These are phyloP conservation scores for Hypomyces rosellus DNA, from an alignment of 2,329 filamentous ascomycete species.

Conservation along the genomic window DNA sequence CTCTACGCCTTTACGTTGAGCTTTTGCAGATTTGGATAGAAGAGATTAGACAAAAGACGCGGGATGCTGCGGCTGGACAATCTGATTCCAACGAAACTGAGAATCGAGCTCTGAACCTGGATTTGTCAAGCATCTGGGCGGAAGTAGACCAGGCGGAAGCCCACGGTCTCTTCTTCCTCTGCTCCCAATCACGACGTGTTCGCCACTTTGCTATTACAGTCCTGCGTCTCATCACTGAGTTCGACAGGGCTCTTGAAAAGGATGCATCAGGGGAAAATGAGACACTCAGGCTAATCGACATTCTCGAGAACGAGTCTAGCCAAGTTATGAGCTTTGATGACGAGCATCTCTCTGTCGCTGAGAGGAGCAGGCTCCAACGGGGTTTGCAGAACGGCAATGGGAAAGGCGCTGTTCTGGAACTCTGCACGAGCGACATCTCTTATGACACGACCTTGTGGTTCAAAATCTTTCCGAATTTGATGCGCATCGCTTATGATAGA, in stretches of 20 bases:
- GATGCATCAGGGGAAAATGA: conserved; percentile 51
- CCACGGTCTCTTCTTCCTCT: conserved; percentile 93
- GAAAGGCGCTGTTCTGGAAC: conserved; percentile 80
- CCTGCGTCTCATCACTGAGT: conserved; percentile 84
- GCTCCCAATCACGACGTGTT: conserved; percentile 87
- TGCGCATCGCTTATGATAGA: conserved; percentile 81
- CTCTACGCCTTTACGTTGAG: conserved; percentile 86
- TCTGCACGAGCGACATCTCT: conserved; percentile 90
- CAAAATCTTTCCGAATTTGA: conserved; percentile 94
- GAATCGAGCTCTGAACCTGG: conserved; percentile 69
- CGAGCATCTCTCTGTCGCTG: conserved; percentile 83
- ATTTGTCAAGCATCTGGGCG: conserved; percentile 81
- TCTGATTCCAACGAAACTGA: conserved; percentile 58
- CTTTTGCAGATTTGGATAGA: conserved; percentile 96
- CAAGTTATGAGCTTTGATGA: conserved; percentile 89
- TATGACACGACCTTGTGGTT: conserved; percentile 96
- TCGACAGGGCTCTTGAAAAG: conserved; percentile 82
- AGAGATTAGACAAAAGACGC: conserved; percentile 82
- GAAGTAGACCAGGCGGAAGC: conserved; percentile 97
- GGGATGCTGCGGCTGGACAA: conserved; percentile 60
- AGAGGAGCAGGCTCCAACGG: conserved; percentile 84
- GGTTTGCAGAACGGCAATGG: conserved; percentile 80
- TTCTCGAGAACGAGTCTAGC: conserved; percentile 83
- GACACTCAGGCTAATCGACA: conserved; percentile 73
- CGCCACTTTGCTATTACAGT: conserved; percentile 89